Conservation (phyloP, 2,329 filamentous ascomycete species). For the Aaosphaeria arxii region DNA sequence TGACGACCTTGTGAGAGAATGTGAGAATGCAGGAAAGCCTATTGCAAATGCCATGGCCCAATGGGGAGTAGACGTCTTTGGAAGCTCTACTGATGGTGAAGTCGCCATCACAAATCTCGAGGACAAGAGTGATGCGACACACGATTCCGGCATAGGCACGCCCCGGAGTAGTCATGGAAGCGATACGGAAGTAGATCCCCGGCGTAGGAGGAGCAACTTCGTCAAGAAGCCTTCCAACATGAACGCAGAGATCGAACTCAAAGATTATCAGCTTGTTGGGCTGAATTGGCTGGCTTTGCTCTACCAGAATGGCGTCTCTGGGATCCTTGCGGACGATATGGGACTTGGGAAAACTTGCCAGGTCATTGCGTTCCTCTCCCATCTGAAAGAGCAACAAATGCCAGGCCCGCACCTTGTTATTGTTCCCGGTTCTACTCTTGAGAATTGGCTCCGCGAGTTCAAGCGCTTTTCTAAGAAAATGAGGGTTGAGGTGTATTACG, state of each 20-base stretch:
- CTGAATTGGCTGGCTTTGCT: slow-evolving; percentile 91
- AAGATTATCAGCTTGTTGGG: slow-evolving; percentile 90
- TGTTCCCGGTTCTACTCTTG: slow-evolving; percentile 87
- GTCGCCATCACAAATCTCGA: slow-evolving; percentile 58
- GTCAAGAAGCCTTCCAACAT: slow-evolving; percentile 73
- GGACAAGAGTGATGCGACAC: slow-evolving; percentile 40
- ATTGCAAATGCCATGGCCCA: slow-evolving; percentile 62
- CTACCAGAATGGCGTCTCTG: slow-evolving; percentile 74
- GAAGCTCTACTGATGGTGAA: slow-evolving; percentile 58
- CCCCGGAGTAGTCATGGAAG: slow-evolving; percentile 43
- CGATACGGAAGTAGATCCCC: slow-evolving; percentile 48
- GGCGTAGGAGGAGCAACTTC: slow-evolving; percentile 44
- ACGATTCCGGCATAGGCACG: slow-evolving; percentile 68
- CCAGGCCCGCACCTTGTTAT: slow-evolving; percentile 79
- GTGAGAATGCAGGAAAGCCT: slow-evolving; percentile 69
- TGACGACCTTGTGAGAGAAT: slow-evolving; percentile 74
- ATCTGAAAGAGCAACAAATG: slow-evolving; percentile 68
- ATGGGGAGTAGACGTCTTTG: slow-evolving; percentile 67
- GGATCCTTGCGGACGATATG: slow-evolving; percentile 97
- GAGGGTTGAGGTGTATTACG: slow-evolving; percentile 70
- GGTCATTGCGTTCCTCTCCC: slow-evolving; percentile 85
- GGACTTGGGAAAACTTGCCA: slow-evolving; percentile 93
- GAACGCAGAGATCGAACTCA: slow-evolving; percentile 72
- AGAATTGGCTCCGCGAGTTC: slow-evolving; percentile 95
- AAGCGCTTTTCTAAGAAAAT: slow-evolving; percentile 77